Evolutionary conservation across 805 yeast species (phyloP).

Genomic region (Saccharomycopsis vini): DNA sequence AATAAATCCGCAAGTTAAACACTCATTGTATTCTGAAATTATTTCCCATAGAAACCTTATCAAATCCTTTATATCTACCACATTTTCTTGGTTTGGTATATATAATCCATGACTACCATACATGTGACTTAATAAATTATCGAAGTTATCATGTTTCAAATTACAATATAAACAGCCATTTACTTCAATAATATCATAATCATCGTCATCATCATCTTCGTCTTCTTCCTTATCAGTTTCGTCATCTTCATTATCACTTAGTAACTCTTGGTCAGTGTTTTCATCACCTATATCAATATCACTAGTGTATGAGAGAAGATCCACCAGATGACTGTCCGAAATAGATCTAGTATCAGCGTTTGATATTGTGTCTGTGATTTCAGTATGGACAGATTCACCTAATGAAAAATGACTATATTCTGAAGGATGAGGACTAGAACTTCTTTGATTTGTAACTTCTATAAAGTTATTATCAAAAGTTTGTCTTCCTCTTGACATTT

Average conservation of each 20-base stretch:
- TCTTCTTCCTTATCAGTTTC: conserved; percentile 22
- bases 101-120: conserved; percentile 72
- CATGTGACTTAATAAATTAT: conserved; percentile 68
- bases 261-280: neutral
- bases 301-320: neutral
- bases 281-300: neutral
- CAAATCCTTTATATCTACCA: conserved; percentile 63
- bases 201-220: conserved; percentile 22
- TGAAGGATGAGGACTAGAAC: conserved; percentile 45
- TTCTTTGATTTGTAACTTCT: conserved; percentile 23
- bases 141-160: conserved; percentile 40
- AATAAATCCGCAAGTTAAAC: conserved; percentile 67
- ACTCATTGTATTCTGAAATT: conserved; percentile 74
- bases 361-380: conserved; percentile 16
- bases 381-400: conserved; percentile 29
- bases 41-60: conserved; percentile 70
- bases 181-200: conserved; percentile 18
- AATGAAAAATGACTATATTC: conserved; percentile 48
- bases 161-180: conserved; percentile 51
- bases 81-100: conserved; percentile 70
- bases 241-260: neutral
- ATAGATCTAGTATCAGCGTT: conserved; percentile 4
- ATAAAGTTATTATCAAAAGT: neutral
- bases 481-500: neutral
- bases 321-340: neutral